phyloP scores from a whole-genome alignment of 2,329 filamentous ascomycete genomes.

The Microdochium paspali region DNA sequence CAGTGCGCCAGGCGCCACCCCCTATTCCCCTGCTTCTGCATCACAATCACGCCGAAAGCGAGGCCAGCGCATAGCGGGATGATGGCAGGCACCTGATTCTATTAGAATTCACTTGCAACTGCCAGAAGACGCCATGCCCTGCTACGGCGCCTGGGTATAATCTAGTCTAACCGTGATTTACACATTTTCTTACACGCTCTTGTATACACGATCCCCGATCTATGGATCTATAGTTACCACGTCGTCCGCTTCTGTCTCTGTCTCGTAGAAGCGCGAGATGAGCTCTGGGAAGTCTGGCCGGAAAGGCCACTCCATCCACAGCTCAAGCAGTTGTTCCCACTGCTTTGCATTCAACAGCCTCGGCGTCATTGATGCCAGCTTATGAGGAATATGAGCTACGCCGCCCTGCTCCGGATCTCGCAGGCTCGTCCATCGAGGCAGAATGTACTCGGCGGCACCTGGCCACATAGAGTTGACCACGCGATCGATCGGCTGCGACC shows the following conservation, averaged over 20 bases:
- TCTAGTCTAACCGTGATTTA: no score
- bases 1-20: no score
- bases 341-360: conserved; percentile 43
- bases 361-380: conserved; percentile 30
- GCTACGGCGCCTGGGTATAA: no score
- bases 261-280: conserved; percentile 25
- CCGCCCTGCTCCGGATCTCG: conserved; percentile 39
- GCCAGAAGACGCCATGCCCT: no score
- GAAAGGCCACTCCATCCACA: conserved; percentile 60
- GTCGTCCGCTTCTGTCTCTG: conserved; percentile 8
- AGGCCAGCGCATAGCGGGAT: no score
- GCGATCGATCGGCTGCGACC: conserved; percentile 25
- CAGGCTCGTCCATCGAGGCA: conserved; percentile 37
- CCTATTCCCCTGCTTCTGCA: no score
- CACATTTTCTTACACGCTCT: no score
- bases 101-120: no score
- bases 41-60: no score
- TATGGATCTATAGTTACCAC: background rate
- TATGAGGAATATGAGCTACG: conserved; percentile 20
- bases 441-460: conserved; percentile 47
- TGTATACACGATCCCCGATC: background rate
- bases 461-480: conserved; percentile 45
- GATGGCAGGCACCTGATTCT: no score
- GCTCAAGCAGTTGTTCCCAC: conserved; percentile 46
- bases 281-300: conserved; percentile 38